Evolutionary conservation across 2,329 filamentous ascomycete species (phyloP).

Genomic region (Botrytis paeoniae): DNA sequence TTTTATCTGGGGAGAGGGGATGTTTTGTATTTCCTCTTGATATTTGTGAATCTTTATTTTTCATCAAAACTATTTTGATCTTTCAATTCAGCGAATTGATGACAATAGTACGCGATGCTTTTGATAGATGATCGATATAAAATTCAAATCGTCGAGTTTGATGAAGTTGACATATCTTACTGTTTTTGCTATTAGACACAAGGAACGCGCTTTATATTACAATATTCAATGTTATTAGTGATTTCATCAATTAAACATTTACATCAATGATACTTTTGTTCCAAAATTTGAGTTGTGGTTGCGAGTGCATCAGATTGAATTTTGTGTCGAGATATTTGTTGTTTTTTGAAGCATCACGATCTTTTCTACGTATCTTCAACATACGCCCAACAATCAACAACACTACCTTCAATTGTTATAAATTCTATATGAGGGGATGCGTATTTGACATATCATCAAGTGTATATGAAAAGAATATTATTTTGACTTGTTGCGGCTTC

Average conservation of each 20-base stretch:
- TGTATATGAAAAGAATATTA: neutral
- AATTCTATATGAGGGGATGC: neutral
- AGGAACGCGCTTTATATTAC: neutral
- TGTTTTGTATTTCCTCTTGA: neutral
- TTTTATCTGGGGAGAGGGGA: neutral
- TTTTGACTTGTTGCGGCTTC: neutral
- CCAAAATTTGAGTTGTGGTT: slow-evolving; percentile 7
- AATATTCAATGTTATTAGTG: neutral
- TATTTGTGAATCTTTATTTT: neutral
- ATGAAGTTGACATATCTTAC: neutral
- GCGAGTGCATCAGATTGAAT: slow-evolving; percentile 9
- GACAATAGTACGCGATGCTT: neutral
- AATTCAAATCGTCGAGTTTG: slow-evolving; percentile 3
- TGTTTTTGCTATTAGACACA: neutral
- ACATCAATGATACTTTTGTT: neutral
- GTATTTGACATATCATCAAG: slow-evolving; percentile 16
- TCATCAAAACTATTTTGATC: neutral
- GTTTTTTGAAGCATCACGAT: slow-evolving; percentile 17
- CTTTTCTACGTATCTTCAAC: slow-evolving; percentile 7
- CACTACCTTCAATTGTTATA: neutral
- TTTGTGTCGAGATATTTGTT: neutral
- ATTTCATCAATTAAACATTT: slow-evolving; percentile 5
- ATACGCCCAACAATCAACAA: neutral
- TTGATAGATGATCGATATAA: neutral
- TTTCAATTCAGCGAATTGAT: neutral